Percentiles rank a stretch among this genome's conserved stretches.
These are phyloP conservation scores for Phallus indusiatus DNA, from an alignment of 768 basidiomycete genomes.

Conservation along the genomic window DNA sequence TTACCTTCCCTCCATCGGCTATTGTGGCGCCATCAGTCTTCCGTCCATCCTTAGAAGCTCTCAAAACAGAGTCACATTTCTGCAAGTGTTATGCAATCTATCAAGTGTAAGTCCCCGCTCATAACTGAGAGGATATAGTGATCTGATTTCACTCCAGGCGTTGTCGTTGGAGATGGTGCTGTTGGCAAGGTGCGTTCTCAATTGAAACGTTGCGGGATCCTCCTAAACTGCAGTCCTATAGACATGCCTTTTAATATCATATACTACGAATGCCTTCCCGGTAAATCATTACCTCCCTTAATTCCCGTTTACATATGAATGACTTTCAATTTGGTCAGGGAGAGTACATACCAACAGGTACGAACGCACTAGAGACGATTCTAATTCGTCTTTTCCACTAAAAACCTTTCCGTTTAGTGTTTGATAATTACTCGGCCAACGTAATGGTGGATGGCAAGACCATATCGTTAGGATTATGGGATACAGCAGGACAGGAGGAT, in stretches of 20 bases:
- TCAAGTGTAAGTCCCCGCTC: slow-evolving; percentile 61
- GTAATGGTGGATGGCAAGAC: slow-evolving; percentile 99
- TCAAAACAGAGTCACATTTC: neutral
- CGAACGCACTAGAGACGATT: slow-evolving; percentile 13
- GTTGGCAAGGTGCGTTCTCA: slow-evolving; percentile 75
- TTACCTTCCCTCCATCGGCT: neutral
- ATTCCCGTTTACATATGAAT: slow-evolving; percentile 12
- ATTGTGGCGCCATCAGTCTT: neutral
- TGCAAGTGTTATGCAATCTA: slow-evolving; percentile 65
- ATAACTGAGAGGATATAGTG: slow-evolving; percentile 9
- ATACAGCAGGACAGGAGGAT: slow-evolving; percentile 99
- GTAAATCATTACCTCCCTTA: slow-evolving; percentile 36
- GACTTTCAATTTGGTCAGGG: slow-evolving; percentile 40
- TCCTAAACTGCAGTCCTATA: slow-evolving; percentile 27
- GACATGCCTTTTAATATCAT: slow-evolving; percentile 99
- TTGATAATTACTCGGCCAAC: slow-evolving; percentile 98
- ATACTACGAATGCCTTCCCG: slow-evolving; percentile 97
- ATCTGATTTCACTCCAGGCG: slow-evolving; percentile 49
- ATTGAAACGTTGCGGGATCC: slow-evolving; percentile 3
- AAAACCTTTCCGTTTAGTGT: slow-evolving; percentile 46
- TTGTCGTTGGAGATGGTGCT: slow-evolving; percentile 97
- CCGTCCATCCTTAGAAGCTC: neutral
- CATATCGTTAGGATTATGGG: slow-evolving; percentile 96
- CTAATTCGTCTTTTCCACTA: slow-evolving; percentile 9
- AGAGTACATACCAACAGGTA: slow-evolving; percentile 94